A percentile compares a stretch with the other conserved stretches of the same genome.
Evolutionary conservation across 352 stramenopile species (phyloP).

Genomic region (Globisporangium middletonii): DNA sequence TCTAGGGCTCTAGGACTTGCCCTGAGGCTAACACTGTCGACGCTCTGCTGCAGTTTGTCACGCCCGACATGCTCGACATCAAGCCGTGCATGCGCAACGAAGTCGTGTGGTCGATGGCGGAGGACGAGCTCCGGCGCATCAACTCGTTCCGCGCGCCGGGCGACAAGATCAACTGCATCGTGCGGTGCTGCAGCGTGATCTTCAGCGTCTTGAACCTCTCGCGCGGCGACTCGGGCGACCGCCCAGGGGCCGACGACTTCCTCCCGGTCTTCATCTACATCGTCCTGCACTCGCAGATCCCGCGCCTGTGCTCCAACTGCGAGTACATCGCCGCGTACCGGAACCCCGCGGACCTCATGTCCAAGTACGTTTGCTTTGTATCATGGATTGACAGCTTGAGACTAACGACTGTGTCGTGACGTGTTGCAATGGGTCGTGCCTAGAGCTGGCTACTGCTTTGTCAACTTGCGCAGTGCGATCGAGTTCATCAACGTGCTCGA

Average conservation of each 20-base stretch:
- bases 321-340: slow-evolving; percentile 89
- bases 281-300: slow-evolving; percentile 86
- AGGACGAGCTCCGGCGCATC: slow-evolving; percentile 88
- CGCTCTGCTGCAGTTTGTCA: slow-evolving; percentile 46
- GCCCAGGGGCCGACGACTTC: slow-evolving; percentile 86
- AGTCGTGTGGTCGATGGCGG: slow-evolving; percentile 84
- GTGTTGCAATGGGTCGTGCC: too few relatives aligned
- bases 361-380: slow-evolving; percentile 45
- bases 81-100: slow-evolving; percentile 88
- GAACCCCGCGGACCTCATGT: slow-evolving; percentile 87
- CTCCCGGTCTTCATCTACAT: slow-evolving; percentile 92
- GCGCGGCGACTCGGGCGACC: slow-evolving; percentile 52
- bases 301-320: slow-evolving; percentile 84
- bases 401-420: slow-evolving; percentile 1
- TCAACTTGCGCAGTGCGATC: slow-evolving; percentile 87
- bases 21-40: not conserved
- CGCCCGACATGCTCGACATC: slow-evolving; percentile 87
- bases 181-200: slow-evolving; percentile 85
- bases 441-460: slow-evolving; percentile 89
- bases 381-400: too few relatives aligned
- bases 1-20: not conserved
- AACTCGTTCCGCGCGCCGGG: slow-evolving; percentile 77
- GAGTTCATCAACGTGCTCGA: slow-evolving; percentile 89
- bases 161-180: slow-evolving; percentile 90
- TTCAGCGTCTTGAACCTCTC: slow-evolving; percentile 86